phyloP scores from a whole-genome alignment of 495 filamentous ascomycete species.

The Penicillium cosmopolitanum region DNA sequence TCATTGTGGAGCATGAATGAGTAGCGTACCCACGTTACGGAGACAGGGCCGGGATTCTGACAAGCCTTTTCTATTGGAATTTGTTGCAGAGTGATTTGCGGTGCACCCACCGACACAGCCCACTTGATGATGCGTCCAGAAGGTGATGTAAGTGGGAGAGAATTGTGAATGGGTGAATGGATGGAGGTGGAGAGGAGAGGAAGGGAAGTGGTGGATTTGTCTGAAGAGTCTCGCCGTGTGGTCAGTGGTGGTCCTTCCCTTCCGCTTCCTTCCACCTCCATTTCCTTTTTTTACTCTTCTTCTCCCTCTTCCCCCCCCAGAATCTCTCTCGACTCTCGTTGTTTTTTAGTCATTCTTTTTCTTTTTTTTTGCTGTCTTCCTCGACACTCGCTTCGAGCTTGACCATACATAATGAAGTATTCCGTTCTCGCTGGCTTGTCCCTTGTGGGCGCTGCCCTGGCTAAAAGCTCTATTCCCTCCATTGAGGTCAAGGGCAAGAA shows the following conservation, averaged over 20 bases:
- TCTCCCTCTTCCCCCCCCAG: slow-evolving; percentile 23
- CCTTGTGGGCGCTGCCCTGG: slow-evolving; percentile 57
- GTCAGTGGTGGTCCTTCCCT: slow-evolving; percentile 8
- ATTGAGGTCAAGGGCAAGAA: slow-evolving; percentile 63
- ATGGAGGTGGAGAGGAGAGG: slow-evolving; percentile 2
- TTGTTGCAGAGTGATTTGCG: slow-evolving; percentile 18
- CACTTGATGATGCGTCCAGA: slow-evolving; percentile 28
- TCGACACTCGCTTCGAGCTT: slow-evolving; percentile 17
- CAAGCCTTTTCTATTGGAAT: background rate
- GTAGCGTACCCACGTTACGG: slow-evolving; percentile 13
- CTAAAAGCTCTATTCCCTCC: slow-evolving; percentile 55
- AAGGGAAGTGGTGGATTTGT: background rate
- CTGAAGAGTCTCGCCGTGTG: too few relatives aligned
- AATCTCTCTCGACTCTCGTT: slow-evolving; percentile 8
- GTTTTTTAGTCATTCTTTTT: slow-evolving; percentile 23
- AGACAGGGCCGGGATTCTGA: slow-evolving; percentile 2
- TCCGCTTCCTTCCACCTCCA: slow-evolving; percentile 10
- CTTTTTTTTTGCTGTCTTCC: slow-evolving; percentile 7
- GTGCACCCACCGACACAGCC: slow-evolving; percentile 24
- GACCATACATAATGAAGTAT: slow-evolving; percentile 45
- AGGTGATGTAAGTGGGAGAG: background rate
- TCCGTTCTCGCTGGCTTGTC: slow-evolving; percentile 53
- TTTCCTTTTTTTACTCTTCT: slow-evolving; percentile 21
- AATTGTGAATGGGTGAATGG: background rate
- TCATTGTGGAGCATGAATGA: background rate